Percentiles rank a stretch among this genome's conserved stretches.
Evolutionary conservation across 1,284 basidiomycete genomes (phyloP).

Genomic region (Caloboletus inedulis): DNA sequence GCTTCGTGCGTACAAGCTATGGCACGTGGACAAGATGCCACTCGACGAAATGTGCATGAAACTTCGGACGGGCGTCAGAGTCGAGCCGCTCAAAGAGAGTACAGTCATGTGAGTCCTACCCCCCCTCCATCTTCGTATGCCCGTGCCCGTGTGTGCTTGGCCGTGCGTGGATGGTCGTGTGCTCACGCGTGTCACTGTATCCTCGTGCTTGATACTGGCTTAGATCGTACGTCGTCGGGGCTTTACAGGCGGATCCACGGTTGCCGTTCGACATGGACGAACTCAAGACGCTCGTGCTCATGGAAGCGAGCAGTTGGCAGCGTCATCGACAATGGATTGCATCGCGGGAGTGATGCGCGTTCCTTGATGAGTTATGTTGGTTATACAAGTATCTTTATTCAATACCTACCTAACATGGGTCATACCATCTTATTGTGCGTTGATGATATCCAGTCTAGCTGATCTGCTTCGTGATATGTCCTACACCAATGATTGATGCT

Average conservation of each 20-base stretch:
- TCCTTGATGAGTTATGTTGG: neutral
- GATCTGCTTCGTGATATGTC: neutral
- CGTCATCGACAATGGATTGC: conserved; percentile 39
- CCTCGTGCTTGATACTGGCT: neutral
- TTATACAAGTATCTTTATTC: neutral
- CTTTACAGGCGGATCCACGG: conserved; percentile 39
- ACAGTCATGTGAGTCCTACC: conserved; percentile 52
- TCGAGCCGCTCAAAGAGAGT: conserved; percentile 47
- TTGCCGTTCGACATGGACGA: conserved; percentile 39
- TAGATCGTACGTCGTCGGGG: conserved; percentile 47
- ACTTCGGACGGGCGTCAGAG: conserved; percentile 36
- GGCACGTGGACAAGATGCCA: conserved; percentile 44
- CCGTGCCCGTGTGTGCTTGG: neutral
- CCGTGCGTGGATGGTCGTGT: neutral
- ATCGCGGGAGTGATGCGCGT: conserved; percentile 18
- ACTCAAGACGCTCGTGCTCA: conserved; percentile 38
- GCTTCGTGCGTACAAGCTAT: conserved; percentile 55
- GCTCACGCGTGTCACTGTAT: neutral
- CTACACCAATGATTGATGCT: neutral
- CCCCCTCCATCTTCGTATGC: neutral
- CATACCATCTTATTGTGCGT: no score
- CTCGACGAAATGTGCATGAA: conserved; percentile 47
- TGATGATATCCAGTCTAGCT: no score
- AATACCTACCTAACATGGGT: no score
- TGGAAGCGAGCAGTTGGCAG: conserved; percentile 42